phyloP scores from a whole-genome alignment of 1,284 basidiomycete species.

The Dichomitus squalens region DNA sequence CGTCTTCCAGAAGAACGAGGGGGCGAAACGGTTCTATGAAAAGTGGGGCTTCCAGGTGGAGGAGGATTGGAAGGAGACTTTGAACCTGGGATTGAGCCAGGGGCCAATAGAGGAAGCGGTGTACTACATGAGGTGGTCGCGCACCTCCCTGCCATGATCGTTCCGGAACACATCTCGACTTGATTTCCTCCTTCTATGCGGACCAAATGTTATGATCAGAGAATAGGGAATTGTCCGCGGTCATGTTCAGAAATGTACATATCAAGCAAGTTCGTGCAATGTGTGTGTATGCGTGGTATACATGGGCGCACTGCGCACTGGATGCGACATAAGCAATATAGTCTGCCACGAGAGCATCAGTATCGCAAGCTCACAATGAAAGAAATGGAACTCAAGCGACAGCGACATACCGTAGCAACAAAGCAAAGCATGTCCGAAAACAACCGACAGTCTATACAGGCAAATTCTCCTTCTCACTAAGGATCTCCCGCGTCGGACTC shows the following conservation, averaged over 20 bases:
- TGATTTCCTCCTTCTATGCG: too few relatives aligned
- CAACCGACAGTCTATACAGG: constrained; percentile 17
- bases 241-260: constrained; percentile 11
- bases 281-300: constrained; percentile 11
- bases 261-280: constrained; percentile 5
- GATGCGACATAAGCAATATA: constrained; percentile 16
- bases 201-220: neutral
- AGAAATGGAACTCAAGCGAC: neutral
- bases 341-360: constrained; percentile 1
- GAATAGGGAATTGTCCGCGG: neutral
- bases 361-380: too few relatives aligned
- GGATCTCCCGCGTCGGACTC: constrained; percentile 31
- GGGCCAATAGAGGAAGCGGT: constrained; percentile 2
- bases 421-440: constrained; percentile 9
- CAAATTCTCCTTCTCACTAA: constrained; percentile 36
- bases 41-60: constrained; percentile 12
- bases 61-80: constrained; percentile 1
- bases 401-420: constrained; percentile 19
- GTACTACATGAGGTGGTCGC: constrained; percentile 11
- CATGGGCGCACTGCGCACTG: constrained; percentile 22
- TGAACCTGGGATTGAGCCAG: neutral
- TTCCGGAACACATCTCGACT: too few relatives aligned
- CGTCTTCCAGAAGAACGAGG: constrained; percentile 19
- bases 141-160: neutral
- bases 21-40: constrained; percentile 18